phyloP scores from a whole-genome alignment of 352 stramenopile species.

The Peronospora farinosa region DNA sequence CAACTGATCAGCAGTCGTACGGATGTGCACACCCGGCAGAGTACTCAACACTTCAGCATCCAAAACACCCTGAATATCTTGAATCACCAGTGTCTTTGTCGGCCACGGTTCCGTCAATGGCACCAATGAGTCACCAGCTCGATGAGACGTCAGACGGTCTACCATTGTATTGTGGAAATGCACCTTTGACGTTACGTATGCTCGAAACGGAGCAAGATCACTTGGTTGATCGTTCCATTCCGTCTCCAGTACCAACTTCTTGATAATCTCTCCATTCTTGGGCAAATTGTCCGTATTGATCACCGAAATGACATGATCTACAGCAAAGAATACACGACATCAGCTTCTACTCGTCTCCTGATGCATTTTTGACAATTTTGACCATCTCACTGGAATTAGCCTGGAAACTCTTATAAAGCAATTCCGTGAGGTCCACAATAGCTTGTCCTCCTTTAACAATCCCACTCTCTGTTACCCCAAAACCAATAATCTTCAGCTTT shows the following conservation, averaged over 20 bases:
- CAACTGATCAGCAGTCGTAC: conserved; percentile 45
- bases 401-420: conserved; percentile 40
- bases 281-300: conserved; percentile 82
- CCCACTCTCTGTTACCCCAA: conserved; percentile 64
- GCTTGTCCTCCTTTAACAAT: conserved; percentile 24
- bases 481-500: conserved; percentile 43
- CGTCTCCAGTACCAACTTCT: conserved; percentile 30
- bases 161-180: conserved; percentile 85
- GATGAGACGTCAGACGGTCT: conserved; percentile 61
- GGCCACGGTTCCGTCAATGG: conserved; percentile 56
- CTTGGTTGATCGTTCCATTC: conserved; percentile 27
- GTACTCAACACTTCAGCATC: conserved; percentile 19
- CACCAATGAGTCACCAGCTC: conserved; percentile 38
- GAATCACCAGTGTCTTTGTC: conserved; percentile 57
- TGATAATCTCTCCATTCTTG: conserved; percentile 56
- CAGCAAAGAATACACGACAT: neutral
- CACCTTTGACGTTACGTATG: conserved; percentile 45
- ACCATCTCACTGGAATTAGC: conserved; percentile 23
- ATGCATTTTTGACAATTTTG: conserved; percentile 6
- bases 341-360: neutral
- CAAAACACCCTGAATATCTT: conserved; percentile 47
- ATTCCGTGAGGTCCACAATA: conserved; percentile 46
- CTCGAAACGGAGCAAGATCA: conserved; percentile 21
- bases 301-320: conserved; percentile 49
- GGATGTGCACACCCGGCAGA: conserved; percentile 52